Conservation (phyloP, 2,329 filamentous ascomycete species). For the Aspergillus sp. region DNA sequence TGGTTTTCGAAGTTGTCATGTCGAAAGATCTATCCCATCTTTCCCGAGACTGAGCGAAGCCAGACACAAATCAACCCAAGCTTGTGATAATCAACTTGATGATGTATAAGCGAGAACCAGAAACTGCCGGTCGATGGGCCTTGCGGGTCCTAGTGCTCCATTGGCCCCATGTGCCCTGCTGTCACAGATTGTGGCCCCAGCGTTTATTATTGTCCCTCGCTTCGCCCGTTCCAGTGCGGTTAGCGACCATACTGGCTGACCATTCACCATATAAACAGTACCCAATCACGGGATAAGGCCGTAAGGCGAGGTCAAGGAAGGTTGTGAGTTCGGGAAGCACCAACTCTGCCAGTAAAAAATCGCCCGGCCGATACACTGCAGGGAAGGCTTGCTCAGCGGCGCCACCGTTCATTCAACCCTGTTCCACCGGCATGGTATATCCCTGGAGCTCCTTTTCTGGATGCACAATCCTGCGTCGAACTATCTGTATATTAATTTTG, state of each 20-base stretch:
- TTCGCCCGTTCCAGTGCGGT: background rate
- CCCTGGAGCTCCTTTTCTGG: constrained; percentile 11
- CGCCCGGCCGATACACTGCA: background rate
- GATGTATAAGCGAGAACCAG: constrained; percentile 9
- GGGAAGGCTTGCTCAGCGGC: constrained; percentile 2
- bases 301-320: background rate
- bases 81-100: constrained; percentile 7
- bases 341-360: background rate
- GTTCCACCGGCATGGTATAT: constrained; percentile 9
- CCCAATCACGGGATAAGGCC: background rate
- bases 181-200: background rate
- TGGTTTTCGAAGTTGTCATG: constrained; percentile 11
- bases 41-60: background rate
- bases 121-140: background rate
- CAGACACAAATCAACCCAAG: background rate
- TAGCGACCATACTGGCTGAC: background rate
- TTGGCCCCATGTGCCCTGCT: constrained; percentile 1
- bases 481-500: constrained; percentile 7
- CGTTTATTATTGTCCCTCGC: background rate
- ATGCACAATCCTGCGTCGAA: constrained; percentile 7
- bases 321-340: background rate
- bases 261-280: background rate
- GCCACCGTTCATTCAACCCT: constrained; percentile 6
- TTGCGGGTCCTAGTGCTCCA: constrained; percentile 4
- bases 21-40: constrained; percentile 15